Base-by-base conservation (phyloP, 306 rosid genomes). In the Quercus rubra region DNA sequence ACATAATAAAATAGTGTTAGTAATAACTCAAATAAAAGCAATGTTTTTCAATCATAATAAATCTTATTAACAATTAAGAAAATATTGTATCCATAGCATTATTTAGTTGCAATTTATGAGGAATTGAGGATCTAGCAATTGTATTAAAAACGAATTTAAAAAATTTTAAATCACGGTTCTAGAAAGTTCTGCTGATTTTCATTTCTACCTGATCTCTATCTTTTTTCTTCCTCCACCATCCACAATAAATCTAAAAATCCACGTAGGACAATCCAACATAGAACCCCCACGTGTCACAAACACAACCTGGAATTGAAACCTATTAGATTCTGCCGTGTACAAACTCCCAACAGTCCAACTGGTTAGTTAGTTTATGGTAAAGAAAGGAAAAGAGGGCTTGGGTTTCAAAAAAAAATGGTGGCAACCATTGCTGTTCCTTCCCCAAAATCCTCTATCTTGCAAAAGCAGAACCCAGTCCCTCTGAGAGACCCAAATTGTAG, bases 211-310 rank as follows among this genome's bases (percentile, higher is more conserved):
- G 46, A 41, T 41, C 12, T 41, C 41, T 18, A 52, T 18, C 4
- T 14, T 12, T 20, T 17, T 14, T 11, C 17, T 17, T 64, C 31
- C 25, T 56, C 55, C 74, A 1, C 5, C 72, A 31, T 75, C 89
- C 91, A 82, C 91, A 84, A 87, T 55, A 79, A 89, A 82, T 83
- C 59, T 74, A 49, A 80, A 70, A 77, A 21, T 77, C 87, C 88
- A 78, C 19, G 79, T 70, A 61, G 78, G 77, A 83, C 71, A 81
- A 76, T 72, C 88, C 77, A 81, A 73, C 77, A 70, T 64, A 18
- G 35, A 55, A 14, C 83, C 30, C 83, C 94, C 96, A 95, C 98
- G 97, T 91, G 98, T 91, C 94, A 58, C 30, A 88, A 83, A 28
- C 82, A 77, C 10, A 76, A 13, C 99, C 97, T 69, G 71, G 67